Evolutionary conservation across 140 eudicot genomes (phyloP), one percentile per base, ranked within the genome.

Genomic region (Erigeron philadelphicus): DNA sequence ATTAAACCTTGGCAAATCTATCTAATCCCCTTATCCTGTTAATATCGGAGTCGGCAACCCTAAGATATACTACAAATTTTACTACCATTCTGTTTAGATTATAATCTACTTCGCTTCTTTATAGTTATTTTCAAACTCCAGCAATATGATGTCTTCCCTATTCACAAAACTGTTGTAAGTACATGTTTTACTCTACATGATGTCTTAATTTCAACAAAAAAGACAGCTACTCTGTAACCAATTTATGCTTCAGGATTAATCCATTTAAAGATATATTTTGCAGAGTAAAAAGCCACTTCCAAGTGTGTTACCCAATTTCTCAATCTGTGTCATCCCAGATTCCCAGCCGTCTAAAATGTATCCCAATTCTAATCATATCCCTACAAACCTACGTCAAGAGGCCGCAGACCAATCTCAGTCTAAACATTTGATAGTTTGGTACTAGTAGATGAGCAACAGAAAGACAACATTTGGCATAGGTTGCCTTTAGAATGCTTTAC

Each of bases 351-450:
- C 53, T 49, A 55, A 62, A 64, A 72, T 50, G 9, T 12, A 41
- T 41, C 55, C 31, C 18, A 50, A 35, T 35, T 41, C 9, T 59
- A 46, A 71, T 16, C 3, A 2, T 38, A 72, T 48, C 77, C 62
- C 50, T 70, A 9, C 53, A 72, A 35, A 71, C 62, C 50, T 70
- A 9, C 53, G 35, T 44, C 56, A 15, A 23, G 66, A 57, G 58
- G 59, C 67, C 67, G 23, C 47, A 45, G 5, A 31, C 5, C 38
- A 31, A 31, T 31, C 44, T 44, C 46, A 35, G 44, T 19, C 67
- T 58, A 67, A 58, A 47, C 75, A 9, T 23, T 42, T 4, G n/a
- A 57, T 71, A 58, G 5, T 23, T 42, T 4, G n/a, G 59, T 71
- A 58, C 75, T 57, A 71, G 45, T 17, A 25, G 46, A 45, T 19